Evolutionary conservation across 2,329 filamentous ascomycete genomes (phyloP).

Genomic region (Cladosporium sp.): DNA sequence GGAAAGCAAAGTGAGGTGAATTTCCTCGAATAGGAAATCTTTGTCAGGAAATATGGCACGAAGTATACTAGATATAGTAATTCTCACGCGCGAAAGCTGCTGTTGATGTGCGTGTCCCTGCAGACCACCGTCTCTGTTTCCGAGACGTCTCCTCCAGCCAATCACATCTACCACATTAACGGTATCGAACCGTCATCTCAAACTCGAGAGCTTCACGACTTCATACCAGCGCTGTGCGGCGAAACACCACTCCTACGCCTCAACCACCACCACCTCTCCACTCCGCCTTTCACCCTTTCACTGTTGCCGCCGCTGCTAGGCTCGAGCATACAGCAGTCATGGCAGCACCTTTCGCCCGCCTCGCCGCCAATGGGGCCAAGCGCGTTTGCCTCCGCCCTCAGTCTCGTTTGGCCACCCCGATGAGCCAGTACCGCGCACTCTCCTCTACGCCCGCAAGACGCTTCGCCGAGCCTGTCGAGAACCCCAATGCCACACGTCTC

Average conservation of each 20-base stretch:
- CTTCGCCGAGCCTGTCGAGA: conserved; percentile 53
- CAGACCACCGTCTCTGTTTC: no score
- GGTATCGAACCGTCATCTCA: not conserved
- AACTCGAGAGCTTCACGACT: not conserved
- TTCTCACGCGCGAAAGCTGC: no score
- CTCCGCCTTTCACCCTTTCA: conserved; percentile 8
- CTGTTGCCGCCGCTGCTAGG: conserved; percentile 4
- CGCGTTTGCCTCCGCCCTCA: conserved; percentile 58
- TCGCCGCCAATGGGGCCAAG: conserved; percentile 64
- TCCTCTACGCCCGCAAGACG: conserved; percentile 60
- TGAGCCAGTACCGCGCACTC: conserved; percentile 52
- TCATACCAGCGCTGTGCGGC: conserved; percentile 1
- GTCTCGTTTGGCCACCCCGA: conserved; percentile 35
- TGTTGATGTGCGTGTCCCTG: no score
- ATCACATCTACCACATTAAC: not conserved
- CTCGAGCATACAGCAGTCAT: conserved; percentile 44
- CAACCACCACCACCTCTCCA: conserved; percentile 16
- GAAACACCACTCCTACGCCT: conserved; percentile 10
- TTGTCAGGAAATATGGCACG: no score
- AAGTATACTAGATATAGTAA: no score
- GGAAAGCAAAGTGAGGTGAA: no score
- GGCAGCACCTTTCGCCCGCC: conserved; percentile 66
- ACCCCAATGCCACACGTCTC: conserved; percentile 55
- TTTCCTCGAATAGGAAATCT: no score
- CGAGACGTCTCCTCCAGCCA: not conserved